Conservation (phyloP, 2,329 filamentous ascomycete genomes). For the Aspergillus sclerotialis region DNA sequence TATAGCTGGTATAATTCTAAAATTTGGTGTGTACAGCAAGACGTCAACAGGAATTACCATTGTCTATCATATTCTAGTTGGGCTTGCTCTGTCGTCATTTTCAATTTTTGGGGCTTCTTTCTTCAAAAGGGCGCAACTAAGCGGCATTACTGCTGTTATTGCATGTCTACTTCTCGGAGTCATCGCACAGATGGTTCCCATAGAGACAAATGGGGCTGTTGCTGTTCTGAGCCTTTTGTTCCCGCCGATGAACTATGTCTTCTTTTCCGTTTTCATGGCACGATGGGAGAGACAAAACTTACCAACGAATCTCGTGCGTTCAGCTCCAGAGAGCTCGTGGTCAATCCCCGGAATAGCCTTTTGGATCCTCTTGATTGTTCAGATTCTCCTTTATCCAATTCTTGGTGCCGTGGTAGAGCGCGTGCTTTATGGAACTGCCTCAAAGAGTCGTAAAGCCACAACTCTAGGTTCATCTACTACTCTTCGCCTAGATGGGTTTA, state of each 20-base stretch:
- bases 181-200: conserved; percentile 65
- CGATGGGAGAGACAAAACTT: conserved; percentile 62
- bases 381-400: conserved; percentile 70
- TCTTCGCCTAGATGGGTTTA: conserved; percentile 65
- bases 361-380: conserved; percentile 69
- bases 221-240: conserved; percentile 69
- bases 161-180: conserved; percentile 69
- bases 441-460: conserved; percentile 46
- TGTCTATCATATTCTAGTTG: conserved; percentile 68
- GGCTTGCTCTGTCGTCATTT: conserved; percentile 70
- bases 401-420: conserved; percentile 69
- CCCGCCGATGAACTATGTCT: conserved; percentile 80
- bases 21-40: conserved; percentile 55
- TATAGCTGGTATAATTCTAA: conserved; percentile 61
- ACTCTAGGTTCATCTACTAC: conserved; percentile 40
- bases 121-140: conserved; percentile 82
- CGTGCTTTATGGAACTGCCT: conserved; percentile 67
- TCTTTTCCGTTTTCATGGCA: conserved; percentile 68
- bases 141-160: conserved; percentile 72
- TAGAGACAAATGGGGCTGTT: conserved; percentile 56
- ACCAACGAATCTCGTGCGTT: conserved; percentile 54
- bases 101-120: conserved; percentile 75
- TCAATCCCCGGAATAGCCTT: conserved; percentile 65
- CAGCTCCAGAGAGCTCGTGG: conserved; percentile 61
- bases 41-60: conserved; percentile 61